These are phyloP conservation scores for Nemania abortiva DNA, from an alignment of 2,329 filamentous ascomycete species.

Conservation along the genomic window DNA sequence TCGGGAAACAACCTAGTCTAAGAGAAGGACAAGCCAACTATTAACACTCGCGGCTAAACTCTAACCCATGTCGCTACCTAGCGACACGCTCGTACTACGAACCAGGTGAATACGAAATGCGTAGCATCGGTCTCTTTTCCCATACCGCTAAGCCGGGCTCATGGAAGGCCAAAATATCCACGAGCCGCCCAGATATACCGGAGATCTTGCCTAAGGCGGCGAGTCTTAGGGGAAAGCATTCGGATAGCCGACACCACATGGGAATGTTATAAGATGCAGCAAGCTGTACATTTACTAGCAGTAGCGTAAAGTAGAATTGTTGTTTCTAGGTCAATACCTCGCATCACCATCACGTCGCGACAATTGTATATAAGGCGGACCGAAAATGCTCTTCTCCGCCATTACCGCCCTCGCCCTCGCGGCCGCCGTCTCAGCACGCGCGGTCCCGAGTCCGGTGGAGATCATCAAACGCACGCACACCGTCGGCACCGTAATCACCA, in stretches of 20 bases:
- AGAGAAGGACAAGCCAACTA: background rate
- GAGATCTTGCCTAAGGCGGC: conserved; percentile 17
- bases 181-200: background rate
- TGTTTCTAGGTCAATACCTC: background rate
- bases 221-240: background rate
- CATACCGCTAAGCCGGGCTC: conserved; percentile 29
- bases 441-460: conserved; percentile 55
- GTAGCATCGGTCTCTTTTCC: background rate
- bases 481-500: conserved; percentile 59
- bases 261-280: background rate
- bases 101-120: background rate
- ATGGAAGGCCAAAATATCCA: conserved; percentile 4
- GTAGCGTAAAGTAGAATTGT: background rate
- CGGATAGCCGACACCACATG: background rate
- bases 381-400: conserved; percentile 33
- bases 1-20: conserved; percentile 28
- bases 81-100: background rate
- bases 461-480: conserved; percentile 57
- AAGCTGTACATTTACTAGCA: background rate
- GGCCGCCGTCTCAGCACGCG: conserved; percentile 41
- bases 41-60: conserved; percentile 33
- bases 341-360: background rate
- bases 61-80: background rate
- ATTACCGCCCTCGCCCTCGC: conserved; percentile 43
- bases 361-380: background rate